phyloP scores from a whole-genome alignment of 345 rosid species.

The Gossypium longicalyx region DNA sequence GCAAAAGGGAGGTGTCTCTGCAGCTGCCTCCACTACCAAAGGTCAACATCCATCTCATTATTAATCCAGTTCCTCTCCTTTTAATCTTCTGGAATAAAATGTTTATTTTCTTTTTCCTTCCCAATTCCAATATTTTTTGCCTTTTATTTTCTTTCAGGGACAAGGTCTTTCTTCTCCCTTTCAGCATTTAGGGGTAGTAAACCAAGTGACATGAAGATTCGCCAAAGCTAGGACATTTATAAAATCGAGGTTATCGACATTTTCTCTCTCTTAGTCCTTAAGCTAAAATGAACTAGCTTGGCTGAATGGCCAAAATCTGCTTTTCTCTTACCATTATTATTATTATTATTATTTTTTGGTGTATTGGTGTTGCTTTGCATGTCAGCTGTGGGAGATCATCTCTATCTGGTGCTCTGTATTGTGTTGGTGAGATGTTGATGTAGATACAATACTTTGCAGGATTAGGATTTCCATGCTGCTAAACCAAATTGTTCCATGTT shows the following conservation, averaged over 20 bases:
- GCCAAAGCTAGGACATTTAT: slow-evolving; percentile 13
- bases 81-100: neutral
- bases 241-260: neutral
- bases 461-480: slow-evolving; percentile 7
- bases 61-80: neutral
- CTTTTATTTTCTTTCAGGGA: slow-evolving; percentile 30
- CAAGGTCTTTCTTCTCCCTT: slow-evolving; percentile 73
- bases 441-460: slow-evolving; percentile 3
- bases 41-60: slow-evolving; percentile 27
- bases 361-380: slow-evolving; percentile 1
- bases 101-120: neutral
- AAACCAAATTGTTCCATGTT: slow-evolving; percentile 1
- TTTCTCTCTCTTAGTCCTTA: neutral
- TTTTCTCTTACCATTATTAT: neutral
- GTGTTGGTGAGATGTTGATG: neutral
- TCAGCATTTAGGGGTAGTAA: slow-evolving; percentile 63
- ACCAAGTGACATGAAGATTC: slow-evolving; percentile 48
- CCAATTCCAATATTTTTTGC: neutral
- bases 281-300: neutral
- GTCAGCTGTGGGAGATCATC: neutral
- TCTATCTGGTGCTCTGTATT: neutral
- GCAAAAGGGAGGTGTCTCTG: slow-evolving; percentile 28
- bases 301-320: neutral
- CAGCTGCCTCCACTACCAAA: slow-evolving; percentile 41
- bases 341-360: neutral